Conservation (phyloP, 192 early-diverging fungal species). For the Podila epigama region DNA sequence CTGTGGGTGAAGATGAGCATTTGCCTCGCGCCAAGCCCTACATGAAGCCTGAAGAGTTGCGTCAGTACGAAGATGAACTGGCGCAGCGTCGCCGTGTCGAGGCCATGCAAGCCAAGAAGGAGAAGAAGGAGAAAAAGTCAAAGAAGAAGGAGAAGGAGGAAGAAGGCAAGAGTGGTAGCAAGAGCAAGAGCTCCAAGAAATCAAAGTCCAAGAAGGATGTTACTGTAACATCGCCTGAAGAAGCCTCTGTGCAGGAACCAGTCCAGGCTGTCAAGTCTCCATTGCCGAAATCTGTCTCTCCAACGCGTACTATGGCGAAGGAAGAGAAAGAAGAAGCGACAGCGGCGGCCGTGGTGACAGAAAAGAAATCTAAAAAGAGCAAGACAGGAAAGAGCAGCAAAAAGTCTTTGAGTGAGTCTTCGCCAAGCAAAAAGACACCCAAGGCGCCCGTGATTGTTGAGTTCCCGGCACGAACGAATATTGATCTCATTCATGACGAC, state of each 20-base stretch:
- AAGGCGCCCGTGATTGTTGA: slow-evolving; percentile 33
- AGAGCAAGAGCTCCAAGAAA: slow-evolving; percentile 52
- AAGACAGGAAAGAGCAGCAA: slow-evolving; percentile 16
- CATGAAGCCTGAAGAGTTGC: slow-evolving; percentile 61
- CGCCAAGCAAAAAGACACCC: slow-evolving; percentile 12
- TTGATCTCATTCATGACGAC: slow-evolving; percentile 26
- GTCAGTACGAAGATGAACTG: slow-evolving; percentile 55
- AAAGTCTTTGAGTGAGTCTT: background rate
- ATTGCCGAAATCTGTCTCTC: background rate
- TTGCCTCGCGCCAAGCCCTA: slow-evolving; percentile 62
- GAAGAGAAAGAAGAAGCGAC: slow-evolving; percentile 8
- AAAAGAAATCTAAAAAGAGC: slow-evolving; percentile 10
- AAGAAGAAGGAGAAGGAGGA: slow-evolving; percentile 51
- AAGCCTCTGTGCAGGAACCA: slow-evolving; percentile 12
- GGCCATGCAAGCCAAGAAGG: slow-evolving; percentile 34
- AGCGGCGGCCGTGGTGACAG: background rate
- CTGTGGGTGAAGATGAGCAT: slow-evolving; percentile 60
- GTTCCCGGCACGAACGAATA: slow-evolving; percentile 27
- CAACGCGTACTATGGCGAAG: background rate
- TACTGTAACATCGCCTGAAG: background rate
- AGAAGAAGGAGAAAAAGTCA: slow-evolving; percentile 51
- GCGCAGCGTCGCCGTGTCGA: slow-evolving; percentile 42
- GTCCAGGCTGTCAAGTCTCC: slow-evolving; percentile 8
- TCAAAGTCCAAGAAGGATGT: slow-evolving; percentile 27
- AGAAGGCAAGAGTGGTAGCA: slow-evolving; percentile 17